Conservation (phyloP, 1,139 yeast genomes). For the Hansenula lynferdii region DNA sequence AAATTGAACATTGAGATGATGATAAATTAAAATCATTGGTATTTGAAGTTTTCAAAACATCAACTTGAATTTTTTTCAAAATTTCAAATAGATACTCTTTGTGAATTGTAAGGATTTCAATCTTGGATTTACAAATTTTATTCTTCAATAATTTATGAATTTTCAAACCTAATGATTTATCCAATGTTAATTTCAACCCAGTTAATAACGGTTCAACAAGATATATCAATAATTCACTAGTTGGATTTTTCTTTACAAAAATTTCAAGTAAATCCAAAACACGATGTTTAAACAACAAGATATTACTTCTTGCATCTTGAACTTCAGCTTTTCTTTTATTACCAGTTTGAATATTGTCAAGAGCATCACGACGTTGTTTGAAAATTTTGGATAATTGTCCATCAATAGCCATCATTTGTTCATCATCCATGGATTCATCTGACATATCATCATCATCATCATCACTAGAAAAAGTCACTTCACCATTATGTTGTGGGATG, state of each 20-base stretch:
- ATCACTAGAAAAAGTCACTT: constrained; percentile 29
- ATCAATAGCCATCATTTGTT: constrained; percentile 95
- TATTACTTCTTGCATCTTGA: constrained; percentile 70
- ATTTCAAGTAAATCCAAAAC: constrained; percentile 71
- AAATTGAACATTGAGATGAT: constrained; percentile 38
- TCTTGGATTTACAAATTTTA: constrained; percentile 52
- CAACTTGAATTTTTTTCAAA: constrained; percentile 22
- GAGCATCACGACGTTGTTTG: constrained; percentile 68
- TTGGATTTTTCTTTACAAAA: constrained; percentile 36
- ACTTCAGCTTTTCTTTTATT: constrained; percentile 68
- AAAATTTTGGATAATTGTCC: constrained; percentile 79
- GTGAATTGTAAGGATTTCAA: constrained; percentile 13
- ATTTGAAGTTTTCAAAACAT: constrained; percentile 26
- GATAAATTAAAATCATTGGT: constrained; percentile 21
- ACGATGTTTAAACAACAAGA: constrained; percentile 74
- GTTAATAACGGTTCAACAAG: constrained; percentile 52
- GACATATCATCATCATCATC: constrained; percentile 48
- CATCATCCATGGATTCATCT: constrained; percentile 91
- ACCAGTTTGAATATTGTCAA: constrained; percentile 49
- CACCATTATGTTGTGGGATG: constrained; percentile 44
- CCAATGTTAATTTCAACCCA: constrained; percentile 62
- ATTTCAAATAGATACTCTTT: constrained; percentile 16
- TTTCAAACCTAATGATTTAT: constrained; percentile 64
- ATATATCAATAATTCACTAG: constrained; percentile 21
- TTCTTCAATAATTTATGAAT: constrained; percentile 68